These are phyloP conservation scores for Boletus fagicola DNA, from an alignment of 768 basidiomycete genomes.

Conservation along the genomic window DNA sequence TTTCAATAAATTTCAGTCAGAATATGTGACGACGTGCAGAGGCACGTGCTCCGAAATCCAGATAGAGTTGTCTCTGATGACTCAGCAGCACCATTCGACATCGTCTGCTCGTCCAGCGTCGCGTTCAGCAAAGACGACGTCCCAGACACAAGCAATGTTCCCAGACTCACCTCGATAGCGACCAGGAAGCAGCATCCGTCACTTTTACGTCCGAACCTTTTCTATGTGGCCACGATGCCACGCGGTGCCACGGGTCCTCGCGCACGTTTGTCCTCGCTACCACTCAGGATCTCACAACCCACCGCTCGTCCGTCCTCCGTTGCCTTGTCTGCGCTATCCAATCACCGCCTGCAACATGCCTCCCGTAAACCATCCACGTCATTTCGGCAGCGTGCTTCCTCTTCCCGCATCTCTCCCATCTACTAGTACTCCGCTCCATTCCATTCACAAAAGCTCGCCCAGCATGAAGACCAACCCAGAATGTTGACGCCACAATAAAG, in stretches of 20 bases:
- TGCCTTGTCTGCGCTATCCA: conserved; percentile 15
- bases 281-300: conserved; percentile 10
- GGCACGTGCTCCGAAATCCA: conserved; percentile 34
- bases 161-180: conserved; percentile 19
- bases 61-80: conserved; percentile 27
- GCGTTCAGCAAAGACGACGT: conserved; percentile 12
- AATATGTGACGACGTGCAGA: conserved; percentile 37
- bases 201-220: conserved; percentile 23
- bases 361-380: conserved; percentile 18
- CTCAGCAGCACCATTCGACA: conserved; percentile 24
- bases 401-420: not conserved
- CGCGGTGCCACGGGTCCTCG: conserved; percentile 36
- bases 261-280: conserved; percentile 35
- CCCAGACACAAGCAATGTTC: not conserved
- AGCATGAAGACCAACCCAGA: not conserved
- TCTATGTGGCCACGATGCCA: conserved; percentile 21
- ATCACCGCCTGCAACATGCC: conserved; percentile 28
- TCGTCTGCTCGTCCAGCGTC: conserved; percentile 6
- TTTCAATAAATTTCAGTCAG: conserved; percentile 13
- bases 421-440: not conserved
- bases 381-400: conserved; percentile 18
- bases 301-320: too few species aligned
- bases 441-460: not conserved
- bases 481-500: conserved; percentile 1
- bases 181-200: conserved; percentile 13